Base-by-base conservation (phyloP, 176 grass and related monocot genomes). In the Avena insularis region DNA sequence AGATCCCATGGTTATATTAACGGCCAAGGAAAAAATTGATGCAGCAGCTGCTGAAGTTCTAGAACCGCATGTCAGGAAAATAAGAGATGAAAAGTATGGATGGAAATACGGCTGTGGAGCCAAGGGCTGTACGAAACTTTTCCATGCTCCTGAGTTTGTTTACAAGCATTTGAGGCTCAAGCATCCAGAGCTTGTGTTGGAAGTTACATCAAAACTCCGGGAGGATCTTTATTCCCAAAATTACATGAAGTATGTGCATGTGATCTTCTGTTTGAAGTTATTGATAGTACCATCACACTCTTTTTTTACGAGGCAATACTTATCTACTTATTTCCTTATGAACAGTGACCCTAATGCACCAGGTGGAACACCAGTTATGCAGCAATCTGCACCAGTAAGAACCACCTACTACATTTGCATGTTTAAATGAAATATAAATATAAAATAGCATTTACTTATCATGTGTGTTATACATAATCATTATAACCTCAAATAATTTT, bases 91-190 rank as follows among this genome's bases (percentile, higher is more conserved):
- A 81, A 99, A 97, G 79, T 99, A 99, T 79, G 97, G 94, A 29
- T 99, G 97, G 97, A 99, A 99, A 87, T 99, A 99, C 72, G 97
- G 97, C 21, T 99, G 97, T 83, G 97, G 97, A 25, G 97, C 97
- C 45, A 99, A 99, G 78, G 94, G 91, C 13, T 99, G 97, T 61
- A 99, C 97, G 7, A 99, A 99, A 83, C 93, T 99, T 84, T 99
- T 99, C 85, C 97, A 99, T 90, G 97, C 97, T 86, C 89, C 97
- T 27, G 97, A 99, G 66, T 99, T 99, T 78, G 97, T 99, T 65
- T 88, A 99, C 82, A 99, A 99, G 75, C 97, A 99, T 97, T 89
- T 99, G 74, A 94, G 90, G 84, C 94, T 99, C 55, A 99, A 99
- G 75, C 97, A 99, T 89, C 87, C 90, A 47, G 97, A 99, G 4